Conservation (phyloP, 495 filamentous ascomycete species). For the Aspergillus sclerotioniger region DNA sequence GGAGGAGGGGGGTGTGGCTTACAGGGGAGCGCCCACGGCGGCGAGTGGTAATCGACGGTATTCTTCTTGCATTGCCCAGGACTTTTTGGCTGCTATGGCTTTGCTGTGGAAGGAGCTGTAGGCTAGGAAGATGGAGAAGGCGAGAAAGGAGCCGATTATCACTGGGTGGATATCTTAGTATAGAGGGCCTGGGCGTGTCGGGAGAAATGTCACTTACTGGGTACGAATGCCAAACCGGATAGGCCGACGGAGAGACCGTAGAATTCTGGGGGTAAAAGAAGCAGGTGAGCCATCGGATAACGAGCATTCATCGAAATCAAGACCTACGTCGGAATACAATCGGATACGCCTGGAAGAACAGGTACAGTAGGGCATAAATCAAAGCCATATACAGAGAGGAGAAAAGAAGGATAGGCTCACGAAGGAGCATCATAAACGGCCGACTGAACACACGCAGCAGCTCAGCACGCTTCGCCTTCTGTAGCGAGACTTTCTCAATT, state of each 20-base stretch:
- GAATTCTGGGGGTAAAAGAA: constrained; percentile 31
- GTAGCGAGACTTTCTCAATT: neutral
- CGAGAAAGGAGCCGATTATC: constrained; percentile 22
- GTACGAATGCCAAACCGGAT: constrained; percentile 33
- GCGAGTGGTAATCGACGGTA: constrained; percentile 60
- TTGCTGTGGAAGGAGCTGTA: constrained; percentile 28
- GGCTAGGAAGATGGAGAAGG: constrained; percentile 25
- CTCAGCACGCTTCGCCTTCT: neutral
- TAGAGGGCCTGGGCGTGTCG: neutral
- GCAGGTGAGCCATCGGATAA: neutral
- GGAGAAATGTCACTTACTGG: constrained; percentile 19
- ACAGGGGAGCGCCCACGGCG: constrained; percentile 35
- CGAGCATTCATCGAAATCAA: too few relatives aligned
- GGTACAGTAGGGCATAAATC: constrained; percentile 60
- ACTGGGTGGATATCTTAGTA: constrained; percentile 11
- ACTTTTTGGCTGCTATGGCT: constrained; percentile 18
- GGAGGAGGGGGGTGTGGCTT: too few relatives aligned
- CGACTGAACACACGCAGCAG: constrained; percentile 26
- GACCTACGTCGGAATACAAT: constrained; percentile 49
- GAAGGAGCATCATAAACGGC: constrained; percentile 41
- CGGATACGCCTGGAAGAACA: constrained; percentile 60
- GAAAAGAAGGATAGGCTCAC: constrained; percentile 46
- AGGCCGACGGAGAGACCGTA: constrained; percentile 45
- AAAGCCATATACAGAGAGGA: constrained; percentile 57
- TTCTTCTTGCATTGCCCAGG: constrained; percentile 48